These are phyloP conservation scores for Rhodotorula toruloides DNA, from an alignment of 768 basidiomycete genomes.

Conservation along the genomic window DNA sequence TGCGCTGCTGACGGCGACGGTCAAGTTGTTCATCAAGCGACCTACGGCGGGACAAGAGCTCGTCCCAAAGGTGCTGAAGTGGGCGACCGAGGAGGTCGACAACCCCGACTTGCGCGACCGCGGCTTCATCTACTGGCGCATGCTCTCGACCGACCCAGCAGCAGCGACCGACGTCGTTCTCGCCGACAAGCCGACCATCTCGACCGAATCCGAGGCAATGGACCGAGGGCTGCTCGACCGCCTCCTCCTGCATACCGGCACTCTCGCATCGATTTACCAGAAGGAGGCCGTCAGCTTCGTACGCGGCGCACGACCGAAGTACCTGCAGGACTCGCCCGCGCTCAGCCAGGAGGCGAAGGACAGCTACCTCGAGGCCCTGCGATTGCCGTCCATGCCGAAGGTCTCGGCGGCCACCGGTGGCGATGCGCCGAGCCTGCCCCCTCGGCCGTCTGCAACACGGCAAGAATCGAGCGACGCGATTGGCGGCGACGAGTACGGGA, in stretches of 20 bases:
- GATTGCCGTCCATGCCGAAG: constrained; percentile 9
- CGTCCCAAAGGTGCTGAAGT: constrained; percentile 90
- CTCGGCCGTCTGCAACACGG: constrained; percentile 2
- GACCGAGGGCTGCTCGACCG: constrained; percentile 94
- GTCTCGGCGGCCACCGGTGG: neutral
- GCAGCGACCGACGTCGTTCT: constrained; percentile 86
- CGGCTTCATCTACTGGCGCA: constrained; percentile 99
- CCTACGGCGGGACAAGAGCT: constrained; percentile 80
- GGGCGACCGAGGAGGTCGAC: constrained; percentile 95
- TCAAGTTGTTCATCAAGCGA: constrained; percentile 93
- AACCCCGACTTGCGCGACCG: constrained; percentile 96
- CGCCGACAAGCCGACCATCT: constrained; percentile 82
- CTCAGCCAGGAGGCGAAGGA: constrained; percentile 32
- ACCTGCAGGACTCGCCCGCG: constrained; percentile 32
- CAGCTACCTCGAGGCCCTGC: constrained; percentile 34
- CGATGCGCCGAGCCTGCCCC: neutral
- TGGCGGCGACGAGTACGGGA: constrained; percentile 2
- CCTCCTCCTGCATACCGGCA: constrained; percentile 84
- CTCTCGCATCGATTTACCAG: constrained; percentile 75
- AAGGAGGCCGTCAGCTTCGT: constrained; percentile 38
- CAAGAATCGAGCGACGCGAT: constrained; percentile 20
- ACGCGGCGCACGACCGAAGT: constrained; percentile 25
- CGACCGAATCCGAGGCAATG: constrained; percentile 97
- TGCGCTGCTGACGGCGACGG: constrained; percentile 83
- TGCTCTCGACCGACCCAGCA: constrained; percentile 85